phyloP scores from a whole-genome alignment of 805 yeast genomes.

The Komagataella kurtzmanii region DNA sequence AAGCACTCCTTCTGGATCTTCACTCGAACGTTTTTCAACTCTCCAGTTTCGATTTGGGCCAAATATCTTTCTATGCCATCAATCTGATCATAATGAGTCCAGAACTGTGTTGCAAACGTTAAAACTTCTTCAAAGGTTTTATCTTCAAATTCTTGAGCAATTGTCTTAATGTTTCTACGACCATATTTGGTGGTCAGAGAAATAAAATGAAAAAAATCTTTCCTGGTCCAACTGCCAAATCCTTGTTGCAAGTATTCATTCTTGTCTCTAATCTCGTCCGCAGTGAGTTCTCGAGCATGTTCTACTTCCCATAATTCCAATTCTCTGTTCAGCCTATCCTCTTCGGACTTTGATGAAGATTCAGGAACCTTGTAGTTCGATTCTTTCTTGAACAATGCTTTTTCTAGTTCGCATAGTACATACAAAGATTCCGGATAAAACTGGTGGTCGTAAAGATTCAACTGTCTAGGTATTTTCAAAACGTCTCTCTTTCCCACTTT shows the following conservation, averaged over 20 bases:
- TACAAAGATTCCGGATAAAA: constrained; percentile 46
- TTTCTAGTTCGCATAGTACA: constrained; percentile 49
- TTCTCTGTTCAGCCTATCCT: constrained; percentile 19
- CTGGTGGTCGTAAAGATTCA: constrained; percentile 61
- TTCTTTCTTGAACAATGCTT: constrained; percentile 44
- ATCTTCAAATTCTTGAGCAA: constrained; percentile 41
- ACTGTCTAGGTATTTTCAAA: constrained; percentile 43
- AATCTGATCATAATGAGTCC: constrained; percentile 45
- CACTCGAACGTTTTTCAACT: constrained; percentile 46
- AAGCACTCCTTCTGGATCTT: constrained; percentile 32
- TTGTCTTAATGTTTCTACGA: constrained; percentile 31
- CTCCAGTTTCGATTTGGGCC: constrained; percentile 62
- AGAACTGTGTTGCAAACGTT: constrained; percentile 44
- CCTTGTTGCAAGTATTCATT: constrained; percentile 39
- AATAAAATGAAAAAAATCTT: constrained; percentile 62
- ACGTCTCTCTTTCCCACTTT: not conserved
- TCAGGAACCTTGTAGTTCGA: constrained; percentile 41
- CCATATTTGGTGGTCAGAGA: constrained; percentile 63
- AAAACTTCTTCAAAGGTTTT: constrained; percentile 48
- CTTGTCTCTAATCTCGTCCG: constrained; percentile 44
- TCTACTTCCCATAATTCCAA: constrained; percentile 45
- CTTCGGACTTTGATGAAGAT: constrained; percentile 36
- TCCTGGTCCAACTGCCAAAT: constrained; percentile 56
- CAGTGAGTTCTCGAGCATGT: constrained; percentile 42
- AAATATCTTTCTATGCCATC: constrained; percentile 64